Base-by-base conservation (phyloP, 805 yeast species). In the Saccharomycopsis sp. region DNA sequence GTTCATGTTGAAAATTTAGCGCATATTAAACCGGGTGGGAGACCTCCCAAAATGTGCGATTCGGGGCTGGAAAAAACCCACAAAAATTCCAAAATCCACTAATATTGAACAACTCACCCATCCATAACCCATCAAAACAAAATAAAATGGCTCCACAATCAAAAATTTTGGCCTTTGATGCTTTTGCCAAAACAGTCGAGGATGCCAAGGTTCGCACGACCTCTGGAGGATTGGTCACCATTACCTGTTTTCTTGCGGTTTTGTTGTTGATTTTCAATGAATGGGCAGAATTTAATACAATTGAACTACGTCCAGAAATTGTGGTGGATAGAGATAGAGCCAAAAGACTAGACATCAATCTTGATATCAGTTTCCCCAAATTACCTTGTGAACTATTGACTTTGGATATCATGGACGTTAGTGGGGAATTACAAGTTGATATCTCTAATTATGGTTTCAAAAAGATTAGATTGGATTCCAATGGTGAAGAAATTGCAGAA, bases 161-260 rank as follows among this genome's bases (percentile, higher is more conserved):
- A 54, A 5, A 49, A 52, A 52, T 66, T 27, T 44, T 83, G 36
- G 74, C 79, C 32, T 63, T 83, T 44, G 97, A 88, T 60, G 94
- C 89, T n/a, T 88, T 89, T 56, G 73, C 94, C 21, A 89, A 88
- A 61, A 84, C 96, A 4, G 88, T 85, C 27, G 97, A 89, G 54
- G 98, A 92, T 58, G 94, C 94, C 6, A 72, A 84, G 37, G 74
- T 92, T 46, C 76, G 82, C 47, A 92, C 98, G 3, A 70, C 89
- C 4, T 70, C 89, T 6, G 98, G 98, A 39, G 98, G 96, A 2
- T 52, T 86, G 21, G 83, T 92, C 53, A 86, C 97, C 2, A 52
- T 92, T 31, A 62, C 74, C 2, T 81, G 96, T 53, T 52, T 75
- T 2, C 37, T 75, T 4, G 65, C 82, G 2, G 77, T 85, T 14